A percentile compares a stretch with the other conserved stretches of the same genome.
Evolutionary conservation across 768 basidiomycete species (phyloP).

Genomic region (Trametes coccinea): DNA sequence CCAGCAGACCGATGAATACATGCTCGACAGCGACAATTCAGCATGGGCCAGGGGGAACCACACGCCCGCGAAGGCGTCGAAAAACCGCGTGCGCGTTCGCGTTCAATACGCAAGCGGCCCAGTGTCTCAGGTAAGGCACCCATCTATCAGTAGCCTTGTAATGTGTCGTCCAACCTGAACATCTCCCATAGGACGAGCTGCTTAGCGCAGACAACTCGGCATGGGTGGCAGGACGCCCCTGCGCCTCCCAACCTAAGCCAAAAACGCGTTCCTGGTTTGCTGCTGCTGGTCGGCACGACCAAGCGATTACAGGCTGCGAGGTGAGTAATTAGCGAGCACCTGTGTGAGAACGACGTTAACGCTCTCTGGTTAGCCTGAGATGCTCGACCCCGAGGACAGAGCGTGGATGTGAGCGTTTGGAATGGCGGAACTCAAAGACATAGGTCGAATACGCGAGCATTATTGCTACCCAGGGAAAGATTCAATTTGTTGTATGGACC

Average conservation of each 20-base stretch:
- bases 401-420: constrained; percentile 22
- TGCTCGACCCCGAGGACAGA: constrained; percentile 25
- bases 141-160: not conserved
- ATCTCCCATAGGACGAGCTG: constrained; percentile 23
- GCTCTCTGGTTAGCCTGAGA: constrained; percentile 9
- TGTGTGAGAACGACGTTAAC: not conserved
- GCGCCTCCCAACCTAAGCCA: not conserved
- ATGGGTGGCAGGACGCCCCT: constrained; percentile 31
- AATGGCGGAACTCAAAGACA: not conserved
- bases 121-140: not conserved
- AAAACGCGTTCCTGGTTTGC: constrained; percentile 10
- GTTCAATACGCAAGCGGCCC: not conserved
- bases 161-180: not conserved
- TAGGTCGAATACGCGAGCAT: not conserved
- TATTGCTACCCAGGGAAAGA: no score
- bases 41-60: constrained; percentile 19
- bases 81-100: not conserved
- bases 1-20: constrained; percentile 3
- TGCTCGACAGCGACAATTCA: constrained; percentile 20
- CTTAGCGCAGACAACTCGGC: constrained; percentile 43
- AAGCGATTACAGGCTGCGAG: constrained; percentile 1
- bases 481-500: not conserved
- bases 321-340: not conserved
- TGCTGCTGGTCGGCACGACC: not conserved
- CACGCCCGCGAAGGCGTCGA: not conserved